Evolutionary conservation across 2,329 filamentous ascomycete genomes (phyloP), one percentile per base, ranked within the genome.

Genomic region (Penicillium sclerotigenum): DNA sequence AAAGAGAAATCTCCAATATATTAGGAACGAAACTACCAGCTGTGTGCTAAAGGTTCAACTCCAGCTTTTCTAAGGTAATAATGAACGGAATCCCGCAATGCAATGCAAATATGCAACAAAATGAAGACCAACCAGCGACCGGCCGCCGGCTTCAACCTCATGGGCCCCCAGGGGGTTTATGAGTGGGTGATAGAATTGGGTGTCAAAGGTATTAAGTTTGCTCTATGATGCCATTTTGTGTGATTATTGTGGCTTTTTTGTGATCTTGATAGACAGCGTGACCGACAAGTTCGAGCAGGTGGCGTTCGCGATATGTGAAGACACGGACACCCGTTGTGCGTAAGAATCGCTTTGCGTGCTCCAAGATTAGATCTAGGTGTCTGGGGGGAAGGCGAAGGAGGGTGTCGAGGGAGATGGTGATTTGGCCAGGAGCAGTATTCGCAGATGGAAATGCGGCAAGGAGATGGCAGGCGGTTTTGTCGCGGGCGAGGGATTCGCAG

Each of bases 261-360:
- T 66, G 64, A 56, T 67, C 59, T 51, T 42, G 57, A 58, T 58
- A 65, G 52, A 63, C 43, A 36, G 64, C 61, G 42, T 59, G 62
- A 5, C 61, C 61, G 1, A 63, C 31, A 28, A 67, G 26, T 45
- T 67, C 65, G 13, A 67, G 56, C 2, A 67, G 49, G 48, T 66
- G 48, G 26, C 64, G 59, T 47, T 67, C 64, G 9, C 64, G 64
- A 55, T 67, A 49, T 13, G 50, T 61, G 34, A 67, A 66, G 5
- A 61, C 26, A 2, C 45, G 34, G 3, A 61, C 56, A 14, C 59
- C 65, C 1, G 58, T 59, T 1, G 33, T 56, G 34, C 26, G 46
- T 4, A 67, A 14, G 9, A 67, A 67, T 1, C 26, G 22, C 11
- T 51, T 47, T 11, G 63, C 54, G 20, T 65, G 61, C 14, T 49